Evolutionary conservation across 1,284 basidiomycete species (phyloP), one percentile per base, ranked within the genome.

Genomic region (Dichomitus squalens): DNA sequence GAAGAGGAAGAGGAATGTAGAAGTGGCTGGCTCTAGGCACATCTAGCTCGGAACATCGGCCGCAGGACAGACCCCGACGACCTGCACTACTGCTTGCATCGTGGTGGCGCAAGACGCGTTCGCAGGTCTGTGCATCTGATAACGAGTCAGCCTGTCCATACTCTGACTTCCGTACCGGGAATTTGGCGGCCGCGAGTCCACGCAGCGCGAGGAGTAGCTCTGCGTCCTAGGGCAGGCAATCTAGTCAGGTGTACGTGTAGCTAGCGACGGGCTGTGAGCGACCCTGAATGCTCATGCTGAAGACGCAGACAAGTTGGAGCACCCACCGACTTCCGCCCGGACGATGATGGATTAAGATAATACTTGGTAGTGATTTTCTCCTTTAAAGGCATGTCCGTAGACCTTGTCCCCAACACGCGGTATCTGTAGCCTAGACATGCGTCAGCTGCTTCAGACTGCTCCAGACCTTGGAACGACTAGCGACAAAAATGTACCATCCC

Each of bases 301-400:
- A 50, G 38, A 35, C 36, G 25, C 23, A 35, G 36, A 36, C 35
- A n/a, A 14, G 33, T 49, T 53, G 55, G 61, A 57, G 53, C 49
- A 50, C 49, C 16, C 36, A 57, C 55, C 31, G 49, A 23, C 57
- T 60, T 53, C 53, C 51, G 23, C 14, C 38, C 58, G 53, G 60
- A 62, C 54, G 61, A 60, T 63, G 61, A 58, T 59, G 61, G 61
- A 38, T 52, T 5, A 53, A 44, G 61, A 63, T 63, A 63, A 54
- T 25, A 11, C 51, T 63, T 39, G 61, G 61, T 63, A 49, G 49
- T 20, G 43, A 60, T 43, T 33, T 51, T 58, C 53, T 7, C 61
- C 58, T 38, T 60, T 27, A 38, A 44, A 53, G 61, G 61, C 23
- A 59, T 48, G n/a, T 56, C 40, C 55, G 34, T 48, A 53, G 52